phyloP scores from a whole-genome alignment of 2,329 filamentous ascomycete species.

The Seiridium cupressi region DNA sequence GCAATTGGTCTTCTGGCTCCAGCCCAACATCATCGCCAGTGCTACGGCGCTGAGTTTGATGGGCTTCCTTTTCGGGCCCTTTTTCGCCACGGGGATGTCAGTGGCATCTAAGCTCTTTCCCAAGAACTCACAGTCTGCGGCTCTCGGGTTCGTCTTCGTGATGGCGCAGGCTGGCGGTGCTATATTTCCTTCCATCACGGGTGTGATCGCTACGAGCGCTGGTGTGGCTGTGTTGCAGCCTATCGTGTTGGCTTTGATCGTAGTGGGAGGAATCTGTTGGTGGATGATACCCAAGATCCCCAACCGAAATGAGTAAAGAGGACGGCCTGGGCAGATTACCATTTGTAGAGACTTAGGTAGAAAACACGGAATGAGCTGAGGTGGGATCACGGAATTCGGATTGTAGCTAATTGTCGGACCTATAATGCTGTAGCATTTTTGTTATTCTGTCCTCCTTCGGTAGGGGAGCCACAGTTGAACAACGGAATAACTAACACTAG shows the following conservation, averaged over 20 bases:
- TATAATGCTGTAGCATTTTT: no score
- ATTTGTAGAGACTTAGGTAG: no score
- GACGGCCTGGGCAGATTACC: no score
- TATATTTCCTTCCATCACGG: slow-evolving; percentile 50
- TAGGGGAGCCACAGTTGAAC: no score
- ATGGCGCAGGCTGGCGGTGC: slow-evolving; percentile 50
- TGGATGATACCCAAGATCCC: slow-evolving; percentile 32
- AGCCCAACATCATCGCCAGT: slow-evolving; percentile 60
- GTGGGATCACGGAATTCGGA: not conserved
- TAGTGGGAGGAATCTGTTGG: slow-evolving; percentile 40
- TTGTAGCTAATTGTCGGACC: no score
- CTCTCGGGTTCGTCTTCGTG: slow-evolving; percentile 50
- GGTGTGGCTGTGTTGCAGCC: slow-evolving; percentile 47
- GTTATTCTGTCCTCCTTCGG: no score
- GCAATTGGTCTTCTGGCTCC: slow-evolving; percentile 60
- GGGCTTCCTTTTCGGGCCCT: slow-evolving; percentile 53
- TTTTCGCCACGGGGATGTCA: slow-evolving; percentile 54
- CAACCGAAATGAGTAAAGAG: slow-evolving; percentile 17
- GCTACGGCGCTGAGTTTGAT: slow-evolving; percentile 48
- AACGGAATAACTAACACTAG: no score
- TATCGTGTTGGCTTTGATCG: slow-evolving; percentile 42
- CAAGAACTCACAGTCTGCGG: slow-evolving; percentile 42
- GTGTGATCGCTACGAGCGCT: slow-evolving; percentile 41
- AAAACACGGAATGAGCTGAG: not conserved
- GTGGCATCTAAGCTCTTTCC: slow-evolving; percentile 49